Percentiles rank a stretch among this genome's conserved stretches.
Conservation (phyloP, 768 basidiomycete species). For the Xanthoconium stramineum region DNA sequence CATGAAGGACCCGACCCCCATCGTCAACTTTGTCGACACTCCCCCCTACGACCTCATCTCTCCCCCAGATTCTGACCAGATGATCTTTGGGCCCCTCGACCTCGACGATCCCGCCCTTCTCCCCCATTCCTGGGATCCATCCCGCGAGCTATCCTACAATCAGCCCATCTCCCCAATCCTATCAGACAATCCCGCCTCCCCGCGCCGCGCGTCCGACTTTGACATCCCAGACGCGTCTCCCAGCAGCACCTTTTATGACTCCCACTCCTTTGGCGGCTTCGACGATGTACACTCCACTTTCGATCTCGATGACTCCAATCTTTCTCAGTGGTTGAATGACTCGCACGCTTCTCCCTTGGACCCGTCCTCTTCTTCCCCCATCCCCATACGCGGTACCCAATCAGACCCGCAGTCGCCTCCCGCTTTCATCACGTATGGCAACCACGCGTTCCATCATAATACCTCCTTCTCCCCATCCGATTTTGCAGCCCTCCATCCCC, state of each 20-base stretch:
- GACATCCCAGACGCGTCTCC: constrained; percentile 42
- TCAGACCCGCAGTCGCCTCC: constrained; percentile 41
- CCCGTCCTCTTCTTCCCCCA: constrained; percentile 51
- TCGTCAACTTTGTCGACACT: constrained; percentile 41
- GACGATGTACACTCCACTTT: constrained; percentile 33
- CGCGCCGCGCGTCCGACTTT: constrained; percentile 39
- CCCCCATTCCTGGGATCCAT: constrained; percentile 28
- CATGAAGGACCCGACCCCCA: constrained; percentile 25
- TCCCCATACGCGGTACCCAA: constrained; percentile 54
- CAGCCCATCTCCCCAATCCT: constrained; percentile 41
- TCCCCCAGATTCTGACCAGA: constrained; percentile 29
- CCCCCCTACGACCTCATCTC: constrained; percentile 38
- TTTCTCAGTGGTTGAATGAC: constrained; percentile 65
- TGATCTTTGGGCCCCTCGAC: constrained; percentile 36
- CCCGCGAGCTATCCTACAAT: constrained; percentile 34
- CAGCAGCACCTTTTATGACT: constrained; percentile 34
- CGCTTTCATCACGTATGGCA: constrained; percentile 49
- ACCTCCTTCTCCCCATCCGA: constrained; percentile 57
- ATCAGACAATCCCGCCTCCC: constrained; percentile 37
- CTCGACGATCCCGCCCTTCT: constrained; percentile 30
- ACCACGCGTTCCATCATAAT: constrained; percentile 47
- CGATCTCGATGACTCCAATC: constrained; percentile 42
- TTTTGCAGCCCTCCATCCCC: constrained; percentile 57
- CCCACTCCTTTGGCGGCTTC: constrained; percentile 30
- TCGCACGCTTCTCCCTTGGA: constrained; percentile 39